Conservation (phyloP, 805 yeast genomes). For the Saccharomycopsis malanga region DNA sequence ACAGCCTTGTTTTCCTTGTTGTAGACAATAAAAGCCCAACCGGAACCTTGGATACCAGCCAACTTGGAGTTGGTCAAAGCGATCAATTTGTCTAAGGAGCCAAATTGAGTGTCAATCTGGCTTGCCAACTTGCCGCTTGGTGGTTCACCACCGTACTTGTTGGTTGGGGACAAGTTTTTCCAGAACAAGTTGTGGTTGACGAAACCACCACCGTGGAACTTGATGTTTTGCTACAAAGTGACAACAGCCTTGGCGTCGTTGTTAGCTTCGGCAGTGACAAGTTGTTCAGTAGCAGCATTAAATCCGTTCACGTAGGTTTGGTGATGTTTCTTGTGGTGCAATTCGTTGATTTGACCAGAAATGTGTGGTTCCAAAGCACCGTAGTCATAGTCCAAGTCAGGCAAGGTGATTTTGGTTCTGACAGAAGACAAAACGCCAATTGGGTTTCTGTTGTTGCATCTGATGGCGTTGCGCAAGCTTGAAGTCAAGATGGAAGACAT, state of each 20-base stretch:
- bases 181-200: constrained; percentile 82
- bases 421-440: constrained; percentile 19
- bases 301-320: constrained; percentile 85
- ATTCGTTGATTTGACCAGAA: constrained; percentile 78
- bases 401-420: constrained; percentile 67
- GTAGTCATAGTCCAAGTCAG: constrained; percentile 77
- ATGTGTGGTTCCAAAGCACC: constrained; percentile 82
- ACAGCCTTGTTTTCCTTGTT: constrained; percentile 66
- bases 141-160: constrained; percentile 68
- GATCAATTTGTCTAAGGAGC: constrained; percentile 64
- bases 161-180: constrained; percentile 76
- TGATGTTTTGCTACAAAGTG: constrained; percentile 62
- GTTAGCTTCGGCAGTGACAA: constrained; percentile 52
- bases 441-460: constrained; percentile 7
- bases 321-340: constrained; percentile 87
- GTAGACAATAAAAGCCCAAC: constrained; percentile 90
- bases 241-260: constrained; percentile 54
- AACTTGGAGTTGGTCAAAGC: constrained; percentile 56
- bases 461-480: constrained; percentile 11
- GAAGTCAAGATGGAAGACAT: constrained; percentile 13
- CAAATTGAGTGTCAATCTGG: constrained; percentile 58
- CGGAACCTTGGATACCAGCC: constrained; percentile 91
- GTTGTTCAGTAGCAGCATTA: constrained; percentile 71
- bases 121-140: constrained; percentile 50
- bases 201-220: constrained; percentile 91